Percentiles rank a stretch among this genome's conserved stretches.
These are phyloP conservation scores for Wakefieldia striispora DNA, from an alignment of 768 basidiomycete genomes.

Conservation along the genomic window DNA sequence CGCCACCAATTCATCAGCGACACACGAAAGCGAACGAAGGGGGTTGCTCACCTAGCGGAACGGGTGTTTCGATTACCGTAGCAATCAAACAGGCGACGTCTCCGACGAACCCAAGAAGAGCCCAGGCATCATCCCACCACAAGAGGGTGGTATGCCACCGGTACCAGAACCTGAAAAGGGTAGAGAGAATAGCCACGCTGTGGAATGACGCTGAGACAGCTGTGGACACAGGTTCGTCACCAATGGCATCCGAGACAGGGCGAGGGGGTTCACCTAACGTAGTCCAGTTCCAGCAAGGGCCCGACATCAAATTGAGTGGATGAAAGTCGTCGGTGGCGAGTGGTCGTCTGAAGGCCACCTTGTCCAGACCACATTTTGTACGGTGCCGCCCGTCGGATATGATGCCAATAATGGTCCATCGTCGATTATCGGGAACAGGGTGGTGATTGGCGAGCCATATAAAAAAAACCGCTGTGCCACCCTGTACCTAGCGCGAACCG, in stretches of 20 bases:
- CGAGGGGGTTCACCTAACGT: conserved; percentile 1
- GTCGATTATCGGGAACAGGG: no score
- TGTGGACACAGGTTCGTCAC: conserved; percentile 2
- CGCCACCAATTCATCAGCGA: neutral
- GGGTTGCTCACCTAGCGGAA: conserved; percentile 4
- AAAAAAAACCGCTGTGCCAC: no score
- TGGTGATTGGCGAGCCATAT: no score
- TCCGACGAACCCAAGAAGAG: conserved; percentile 11
- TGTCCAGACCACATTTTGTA: no score
- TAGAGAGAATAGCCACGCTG: conserved; percentile 16
- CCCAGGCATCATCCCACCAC: conserved; percentile 31
- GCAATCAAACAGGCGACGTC: conserved; percentile 11
- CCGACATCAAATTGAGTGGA: neutral
- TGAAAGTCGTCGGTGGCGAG: no score
- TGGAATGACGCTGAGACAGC: conserved; percentile 20
- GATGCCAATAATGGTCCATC: no score
- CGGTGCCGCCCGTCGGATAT: no score
- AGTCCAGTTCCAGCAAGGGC: neutral
- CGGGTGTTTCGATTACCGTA: conserved; percentile 7
- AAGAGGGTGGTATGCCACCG: conserved; percentile 13
- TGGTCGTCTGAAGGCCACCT: no score
- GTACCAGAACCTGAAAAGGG: conserved; percentile 25
- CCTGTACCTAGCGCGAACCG: no score
- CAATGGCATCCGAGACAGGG: neutral
- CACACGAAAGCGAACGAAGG: no score